Evolutionary conservation across 2,329 filamentous ascomycete genomes (phyloP).

Genomic region (Alternaria rosae): DNA sequence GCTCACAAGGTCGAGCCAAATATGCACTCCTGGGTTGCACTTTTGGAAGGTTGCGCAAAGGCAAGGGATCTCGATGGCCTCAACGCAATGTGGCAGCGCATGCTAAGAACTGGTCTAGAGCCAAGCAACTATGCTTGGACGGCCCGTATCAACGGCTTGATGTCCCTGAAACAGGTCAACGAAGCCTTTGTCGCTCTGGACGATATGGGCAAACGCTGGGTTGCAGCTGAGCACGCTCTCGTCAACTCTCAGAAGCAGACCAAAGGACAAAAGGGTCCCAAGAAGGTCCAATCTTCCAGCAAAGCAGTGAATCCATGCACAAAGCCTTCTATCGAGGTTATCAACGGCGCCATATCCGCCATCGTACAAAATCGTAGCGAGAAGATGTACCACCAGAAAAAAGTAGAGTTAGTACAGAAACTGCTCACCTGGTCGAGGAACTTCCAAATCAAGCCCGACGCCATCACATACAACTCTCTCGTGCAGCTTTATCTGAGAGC

Average conservation of each 20-base stretch:
- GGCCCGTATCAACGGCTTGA: constrained; percentile 70
- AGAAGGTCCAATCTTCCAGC: constrained; percentile 15
- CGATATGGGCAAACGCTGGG: constrained; percentile 71
- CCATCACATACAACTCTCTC: constrained; percentile 70
- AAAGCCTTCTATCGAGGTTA: constrained; percentile 67
- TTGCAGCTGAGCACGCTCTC: constrained; percentile 42
- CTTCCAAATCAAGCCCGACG: constrained; percentile 57
- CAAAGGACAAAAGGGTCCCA: constrained; percentile 17
- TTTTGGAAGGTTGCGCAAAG: constrained; percentile 74
- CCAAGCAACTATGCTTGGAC: constrained; percentile 75
- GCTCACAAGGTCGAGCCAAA: constrained; percentile 64
- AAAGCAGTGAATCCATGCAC: constrained; percentile 54
- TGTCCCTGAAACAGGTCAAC: constrained; percentile 62
- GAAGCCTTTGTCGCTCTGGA: constrained; percentile 69
- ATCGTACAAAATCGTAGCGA: constrained; percentile 55
- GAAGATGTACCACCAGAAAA: constrained; percentile 53
- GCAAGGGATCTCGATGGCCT: constrained; percentile 67
- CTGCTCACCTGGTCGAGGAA: constrained; percentile 54
- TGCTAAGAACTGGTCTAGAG: constrained; percentile 63
- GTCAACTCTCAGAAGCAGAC: constrained; percentile 15
- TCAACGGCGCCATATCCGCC: constrained; percentile 75
- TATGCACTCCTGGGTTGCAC: constrained; percentile 72
- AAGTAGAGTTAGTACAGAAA: constrained; percentile 43
- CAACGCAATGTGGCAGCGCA: constrained; percentile 71
- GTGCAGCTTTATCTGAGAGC: constrained; percentile 66